Evolutionary conservation across 192 early-diverging fungal species (phyloP).

Genomic region (Coemansia sp.): DNA sequence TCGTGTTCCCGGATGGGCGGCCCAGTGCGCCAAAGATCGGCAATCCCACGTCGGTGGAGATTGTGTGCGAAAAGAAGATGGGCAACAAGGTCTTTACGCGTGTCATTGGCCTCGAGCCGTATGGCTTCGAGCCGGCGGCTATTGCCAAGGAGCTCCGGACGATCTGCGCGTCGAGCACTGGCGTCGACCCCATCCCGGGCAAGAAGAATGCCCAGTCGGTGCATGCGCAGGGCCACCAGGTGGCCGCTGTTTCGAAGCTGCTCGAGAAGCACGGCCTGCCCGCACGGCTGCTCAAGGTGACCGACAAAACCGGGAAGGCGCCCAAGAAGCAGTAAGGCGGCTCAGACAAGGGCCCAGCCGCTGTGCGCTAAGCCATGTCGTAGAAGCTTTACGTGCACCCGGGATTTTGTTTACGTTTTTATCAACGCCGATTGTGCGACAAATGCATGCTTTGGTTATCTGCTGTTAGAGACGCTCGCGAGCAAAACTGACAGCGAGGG

Average conservation of each 20-base stretch:
- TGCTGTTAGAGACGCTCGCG: too few relatives aligned
- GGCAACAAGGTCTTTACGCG: slow-evolving; percentile 49
- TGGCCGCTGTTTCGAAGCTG: slow-evolving; percentile 18
- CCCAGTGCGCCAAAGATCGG: slow-evolving; percentile 17
- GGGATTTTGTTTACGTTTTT: too few relatives aligned
- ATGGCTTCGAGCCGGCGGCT: slow-evolving; percentile 26
- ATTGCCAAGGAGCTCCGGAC: slow-evolving; percentile 41
- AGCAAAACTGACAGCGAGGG: too few relatives aligned
- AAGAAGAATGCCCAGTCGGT: slow-evolving; percentile 31
- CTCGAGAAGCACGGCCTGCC: slow-evolving; percentile 35
- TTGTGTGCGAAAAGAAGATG: slow-evolving; percentile 46
- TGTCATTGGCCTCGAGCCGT: slow-evolving; percentile 33
- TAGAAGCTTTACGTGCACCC: too few relatives aligned
- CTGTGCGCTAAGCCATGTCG: too few relatives aligned
- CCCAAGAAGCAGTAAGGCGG: slow-evolving; percentile 20
- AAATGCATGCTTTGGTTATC: too few relatives aligned
- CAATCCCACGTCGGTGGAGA: slow-evolving; percentile 20
- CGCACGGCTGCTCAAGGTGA: slow-evolving; percentile 15
- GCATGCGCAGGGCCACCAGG: slow-evolving; percentile 48
- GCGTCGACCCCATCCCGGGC: slow-evolving; percentile 31
- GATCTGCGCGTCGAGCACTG: slow-evolving; percentile 42
- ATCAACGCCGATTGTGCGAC: too few relatives aligned
- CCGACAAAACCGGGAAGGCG: slow-evolving; percentile 43
- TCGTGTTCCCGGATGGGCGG: slow-evolving; percentile 16
- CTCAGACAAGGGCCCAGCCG: not conserved